A percentile compares a stretch with the other conserved stretches of the same genome.
phyloP scores from a whole-genome alignment of 1,284 basidiomycete genomes.

The Sanghuangporus baumii region DNA sequence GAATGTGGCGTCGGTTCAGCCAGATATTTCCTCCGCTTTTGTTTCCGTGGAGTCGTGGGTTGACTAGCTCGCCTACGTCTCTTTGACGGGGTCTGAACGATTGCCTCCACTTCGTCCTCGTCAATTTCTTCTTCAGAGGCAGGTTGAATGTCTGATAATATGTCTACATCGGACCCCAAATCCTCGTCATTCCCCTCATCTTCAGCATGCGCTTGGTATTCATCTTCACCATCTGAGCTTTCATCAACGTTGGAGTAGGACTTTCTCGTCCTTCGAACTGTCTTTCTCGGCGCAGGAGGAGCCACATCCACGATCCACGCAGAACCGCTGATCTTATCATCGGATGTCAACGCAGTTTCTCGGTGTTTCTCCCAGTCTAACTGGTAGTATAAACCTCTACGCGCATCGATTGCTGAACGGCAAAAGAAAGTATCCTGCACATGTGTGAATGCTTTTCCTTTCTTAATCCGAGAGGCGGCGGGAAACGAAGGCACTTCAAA shows the following conservation, averaged over 20 bases:
- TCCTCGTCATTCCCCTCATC: slow-evolving; percentile 19
- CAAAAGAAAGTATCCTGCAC: slow-evolving; percentile 43
- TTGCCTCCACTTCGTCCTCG: slow-evolving; percentile 6
- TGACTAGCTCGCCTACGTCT: slow-evolving; percentile 24
- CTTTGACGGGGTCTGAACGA: slow-evolving; percentile 22
- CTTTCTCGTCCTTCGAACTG: background rate
- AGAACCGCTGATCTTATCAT: slow-evolving; percentile 11
- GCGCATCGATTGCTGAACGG: slow-evolving; percentile 51
- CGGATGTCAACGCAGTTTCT: slow-evolving; percentile 31
- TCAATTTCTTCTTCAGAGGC: slow-evolving; percentile 18
- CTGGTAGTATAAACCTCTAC: slow-evolving; percentile 55
- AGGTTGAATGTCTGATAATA: slow-evolving; percentile 7
- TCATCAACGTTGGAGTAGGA: slow-evolving; percentile 8
- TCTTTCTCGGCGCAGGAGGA: background rate
- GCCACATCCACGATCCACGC: slow-evolving; percentile 10
- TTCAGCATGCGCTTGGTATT: slow-evolving; percentile 11
- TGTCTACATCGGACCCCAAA: background rate
- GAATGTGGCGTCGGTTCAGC: slow-evolving; percentile 65
- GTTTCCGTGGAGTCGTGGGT: slow-evolving; percentile 23
- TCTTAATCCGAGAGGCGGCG: slow-evolving; percentile 11
- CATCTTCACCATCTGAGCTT: slow-evolving; percentile 15
- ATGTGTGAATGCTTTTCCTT: background rate
- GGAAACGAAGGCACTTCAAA: slow-evolving; percentile 21
- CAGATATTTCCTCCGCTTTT: slow-evolving; percentile 27
- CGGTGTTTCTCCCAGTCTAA: slow-evolving; percentile 53